These are phyloP conservation scores for Microglena sp. DNA, from an alignment of 139 green algal genomes.

Conservation along the genomic window DNA sequence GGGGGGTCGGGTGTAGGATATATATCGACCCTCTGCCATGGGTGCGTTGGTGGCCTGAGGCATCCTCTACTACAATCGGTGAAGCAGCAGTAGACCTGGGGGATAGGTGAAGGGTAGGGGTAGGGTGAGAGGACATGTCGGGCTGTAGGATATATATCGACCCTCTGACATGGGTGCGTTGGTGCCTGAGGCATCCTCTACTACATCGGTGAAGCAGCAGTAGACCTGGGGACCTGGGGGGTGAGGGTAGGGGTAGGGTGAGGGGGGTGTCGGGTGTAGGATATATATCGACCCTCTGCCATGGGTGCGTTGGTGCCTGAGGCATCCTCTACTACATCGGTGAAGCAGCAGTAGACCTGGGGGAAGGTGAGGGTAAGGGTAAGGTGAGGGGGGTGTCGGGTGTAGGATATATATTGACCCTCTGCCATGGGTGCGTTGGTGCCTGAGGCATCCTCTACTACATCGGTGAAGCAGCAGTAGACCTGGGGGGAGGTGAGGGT, in stretches of 20 bases:
- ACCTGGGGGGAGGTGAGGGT: too few species aligned
- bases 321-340: conserved; percentile 54
- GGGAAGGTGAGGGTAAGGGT: too few species aligned
- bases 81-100: conserved; percentile 58
- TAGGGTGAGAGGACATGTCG: too few species aligned
- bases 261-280: too few species aligned
- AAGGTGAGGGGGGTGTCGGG: too few species aligned
- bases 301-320: conserved; percentile 29
- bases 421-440: conserved; percentile 31
- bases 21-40: conserved; percentile 25
- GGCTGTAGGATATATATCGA: too few species aligned
- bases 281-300: conserved; percentile 23
- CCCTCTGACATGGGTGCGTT: conserved; percentile 31
- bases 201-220: conserved; percentile 55
- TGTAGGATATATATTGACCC: too few species aligned
- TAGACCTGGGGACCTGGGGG: too few species aligned
- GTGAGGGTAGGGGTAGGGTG: too few species aligned
- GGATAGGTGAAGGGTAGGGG: too few species aligned
- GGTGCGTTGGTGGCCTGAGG: conserved; percentile 29
- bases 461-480: conserved; percentile 55
- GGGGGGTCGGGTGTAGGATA: too few species aligned
- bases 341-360: conserved; percentile 59
- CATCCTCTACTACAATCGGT: conserved; percentile 55
- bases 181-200: conserved; percentile 42
- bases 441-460: conserved; percentile 46